Evolutionary conservation across 129 eudicot genomes (phyloP).

Genomic region (Cynara cardunculus): DNA sequence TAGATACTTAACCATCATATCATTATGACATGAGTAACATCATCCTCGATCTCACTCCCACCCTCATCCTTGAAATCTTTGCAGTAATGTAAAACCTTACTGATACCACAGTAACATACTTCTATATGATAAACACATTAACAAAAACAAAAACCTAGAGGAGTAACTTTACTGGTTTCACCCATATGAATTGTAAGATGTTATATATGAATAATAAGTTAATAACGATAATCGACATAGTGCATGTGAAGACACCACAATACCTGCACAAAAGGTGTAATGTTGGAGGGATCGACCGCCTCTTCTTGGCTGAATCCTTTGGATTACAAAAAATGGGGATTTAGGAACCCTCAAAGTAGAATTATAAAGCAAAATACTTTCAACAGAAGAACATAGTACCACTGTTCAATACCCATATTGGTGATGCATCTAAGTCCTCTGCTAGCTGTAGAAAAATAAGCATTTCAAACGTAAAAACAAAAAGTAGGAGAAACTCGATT

Average conservation of each 20-base stretch:
- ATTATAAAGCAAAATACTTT: background rate
- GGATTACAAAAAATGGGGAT: slow-evolving; percentile 4
- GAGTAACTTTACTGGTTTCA: too few species aligned
- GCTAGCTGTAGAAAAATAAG: slow-evolving; percentile 58
- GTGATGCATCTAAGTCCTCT: slow-evolving; percentile 88
- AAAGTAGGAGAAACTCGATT: background rate
- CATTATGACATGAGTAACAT: too few species aligned
- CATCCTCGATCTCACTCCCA: too few species aligned
- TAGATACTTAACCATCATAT: too few species aligned
- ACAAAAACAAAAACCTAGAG: too few species aligned
- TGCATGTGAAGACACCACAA: background rate
- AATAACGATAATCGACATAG: background rate
- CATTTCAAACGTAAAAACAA: background rate
- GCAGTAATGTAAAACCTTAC: too few species aligned
- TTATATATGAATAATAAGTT: background rate
- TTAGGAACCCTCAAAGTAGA: background rate
- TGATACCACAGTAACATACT: too few species aligned
- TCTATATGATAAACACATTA: too few species aligned
- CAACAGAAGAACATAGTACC: slow-evolving; percentile 39
- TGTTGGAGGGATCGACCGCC: slow-evolving; percentile 53
- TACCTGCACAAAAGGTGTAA: slow-evolving; percentile 73
- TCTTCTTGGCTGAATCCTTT: slow-evolving; percentile 77
- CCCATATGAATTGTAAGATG: too few species aligned
- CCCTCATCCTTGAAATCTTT: too few species aligned
- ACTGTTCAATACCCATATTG: slow-evolving; percentile 90